Evolutionary conservation across 345 rosid species (phyloP).

Genomic region (Pugionium cornutum): DNA sequence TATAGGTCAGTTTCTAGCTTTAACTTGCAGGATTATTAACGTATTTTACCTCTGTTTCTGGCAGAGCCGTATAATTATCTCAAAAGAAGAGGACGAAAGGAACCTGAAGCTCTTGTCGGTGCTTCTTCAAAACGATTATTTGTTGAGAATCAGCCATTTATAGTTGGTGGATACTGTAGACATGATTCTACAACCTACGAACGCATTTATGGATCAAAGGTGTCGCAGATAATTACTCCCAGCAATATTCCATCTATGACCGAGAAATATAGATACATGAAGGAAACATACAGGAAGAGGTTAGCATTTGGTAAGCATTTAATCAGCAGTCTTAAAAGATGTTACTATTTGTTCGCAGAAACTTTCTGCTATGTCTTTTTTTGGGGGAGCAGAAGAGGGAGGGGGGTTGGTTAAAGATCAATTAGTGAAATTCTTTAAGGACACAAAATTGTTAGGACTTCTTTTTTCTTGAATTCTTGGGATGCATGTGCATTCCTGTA

Average conservation of each 20-base stretch:
- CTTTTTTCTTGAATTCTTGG: constrained; percentile 5
- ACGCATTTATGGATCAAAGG: constrained; percentile 56
- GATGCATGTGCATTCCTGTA: constrained; percentile 3
- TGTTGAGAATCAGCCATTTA: constrained; percentile 87
- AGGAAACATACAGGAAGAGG: constrained; percentile 86
- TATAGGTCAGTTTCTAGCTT: constrained; percentile 8
- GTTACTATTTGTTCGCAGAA: neutral
- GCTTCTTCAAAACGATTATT: constrained; percentile 89
- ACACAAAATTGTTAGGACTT: neutral
- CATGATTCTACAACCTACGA: constrained; percentile 55
- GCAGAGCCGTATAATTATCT: constrained; percentile 87
- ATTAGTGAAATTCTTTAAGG: constrained; percentile 3
- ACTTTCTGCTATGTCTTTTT: constrained; percentile 13
- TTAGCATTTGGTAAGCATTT: constrained; percentile 81
- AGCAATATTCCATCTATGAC: constrained; percentile 72
- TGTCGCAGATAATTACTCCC: constrained; percentile 56
- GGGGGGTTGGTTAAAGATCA: neutral
- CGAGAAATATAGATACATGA: constrained; percentile 84
- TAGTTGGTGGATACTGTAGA: constrained; percentile 80
- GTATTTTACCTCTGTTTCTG: constrained; percentile 14
- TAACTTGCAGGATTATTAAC: constrained; percentile 12
- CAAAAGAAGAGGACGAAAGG: constrained; percentile 93
- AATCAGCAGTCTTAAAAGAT: constrained; percentile 8
- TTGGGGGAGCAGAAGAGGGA: neutral
- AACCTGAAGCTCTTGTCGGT: constrained; percentile 92